Evolutionary conservation across 2,329 filamentous ascomycete species (phyloP), one percentile per base, ranked within the genome.

Genomic region (Alternaria gansuensis): DNA sequence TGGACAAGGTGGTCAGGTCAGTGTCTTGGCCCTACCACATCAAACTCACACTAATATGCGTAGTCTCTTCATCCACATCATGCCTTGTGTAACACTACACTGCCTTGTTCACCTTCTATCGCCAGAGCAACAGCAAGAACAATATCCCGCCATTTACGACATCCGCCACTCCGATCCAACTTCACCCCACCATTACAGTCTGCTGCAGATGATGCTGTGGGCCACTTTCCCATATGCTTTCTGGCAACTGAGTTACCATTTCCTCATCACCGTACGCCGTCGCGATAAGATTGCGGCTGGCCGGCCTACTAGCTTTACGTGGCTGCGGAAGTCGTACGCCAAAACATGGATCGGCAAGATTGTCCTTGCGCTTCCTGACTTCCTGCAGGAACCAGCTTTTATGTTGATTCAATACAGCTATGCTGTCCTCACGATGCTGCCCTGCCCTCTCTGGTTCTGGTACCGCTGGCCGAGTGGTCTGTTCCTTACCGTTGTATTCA

Each of bases 21-120:
- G 80, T 58, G 36, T 66, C 46, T 14, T 13, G 26, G 34, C 24
- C 49, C 17, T 21, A 3, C 34, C 50, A 57, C 57, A 29, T 29
- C 10, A 3, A n/a, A 3, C 28, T 13, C 9, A 9, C 52, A 36
- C 69, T 73, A 50, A 71, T 43, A 1, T 9, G 3, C 11, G 6
- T 54, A 90, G 88, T 76, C 84, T 99, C n/a, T 99, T 99, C 81
- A 97, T 99, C 68, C 95, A 99, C 78, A 96, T 99, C 72, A 99
- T 99, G 94, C 95, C 95, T 1, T 97, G 93, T 66, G 94, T 91
- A 5, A 92, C 93, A 1, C 85, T 99, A 11, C 95, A 99, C 78
- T 96, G 92, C 74, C 84, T 99, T 13, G 91, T 97, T 14, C 95
- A 99, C 75, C 83, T 98, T 21, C 83, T 93, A 11, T 79, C 90